A percentile compares a stretch with the other conserved stretches of the same genome.
Evolutionary conservation across 352 stramenopile genomes (phyloP).

Genomic region (Phytophthora megakarya): DNA sequence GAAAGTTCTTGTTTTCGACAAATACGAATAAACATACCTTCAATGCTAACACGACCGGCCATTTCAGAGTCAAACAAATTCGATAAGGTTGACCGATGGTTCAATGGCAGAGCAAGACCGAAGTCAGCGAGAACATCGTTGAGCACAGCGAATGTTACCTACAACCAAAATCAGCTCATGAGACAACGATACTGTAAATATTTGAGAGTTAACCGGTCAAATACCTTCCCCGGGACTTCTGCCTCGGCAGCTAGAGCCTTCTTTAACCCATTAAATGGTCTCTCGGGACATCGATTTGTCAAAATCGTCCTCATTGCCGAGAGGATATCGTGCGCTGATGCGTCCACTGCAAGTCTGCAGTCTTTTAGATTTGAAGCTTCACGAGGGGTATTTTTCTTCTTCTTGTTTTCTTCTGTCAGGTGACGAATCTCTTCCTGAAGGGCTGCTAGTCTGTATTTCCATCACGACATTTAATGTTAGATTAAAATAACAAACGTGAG

Average conservation of each 20-base stretch:
- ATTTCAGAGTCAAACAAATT: slow-evolving; percentile 59
- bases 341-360: slow-evolving; percentile 45
- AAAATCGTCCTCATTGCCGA: slow-evolving; percentile 77
- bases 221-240: slow-evolving; percentile 74
- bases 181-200: not conserved
- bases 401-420: slow-evolving; percentile 29
- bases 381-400: slow-evolving; percentile 22
- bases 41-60: slow-evolving; percentile 64
- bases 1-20: not conserved
- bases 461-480: not conserved
- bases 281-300: slow-evolving; percentile 49
- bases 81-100: slow-evolving; percentile 51
- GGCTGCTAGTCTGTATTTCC: slow-evolving; percentile 27
- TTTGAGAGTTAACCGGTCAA: not conserved
- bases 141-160: slow-evolving; percentile 72
- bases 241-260: slow-evolving; percentile 73
- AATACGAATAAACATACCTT: slow-evolving; percentile 45
- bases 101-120: slow-evolving; percentile 46
- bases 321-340: slow-evolving; percentile 66
- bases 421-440: slow-evolving; percentile 38
- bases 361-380: slow-evolving; percentile 56
- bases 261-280: slow-evolving; percentile 82
- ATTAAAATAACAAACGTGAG: not conserved
- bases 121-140: slow-evolving; percentile 78
- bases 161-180: not conserved